Evolutionary conservation across 306 rosid genomes (phyloP).

Genomic region (Oemleria cerasiformis): DNA sequence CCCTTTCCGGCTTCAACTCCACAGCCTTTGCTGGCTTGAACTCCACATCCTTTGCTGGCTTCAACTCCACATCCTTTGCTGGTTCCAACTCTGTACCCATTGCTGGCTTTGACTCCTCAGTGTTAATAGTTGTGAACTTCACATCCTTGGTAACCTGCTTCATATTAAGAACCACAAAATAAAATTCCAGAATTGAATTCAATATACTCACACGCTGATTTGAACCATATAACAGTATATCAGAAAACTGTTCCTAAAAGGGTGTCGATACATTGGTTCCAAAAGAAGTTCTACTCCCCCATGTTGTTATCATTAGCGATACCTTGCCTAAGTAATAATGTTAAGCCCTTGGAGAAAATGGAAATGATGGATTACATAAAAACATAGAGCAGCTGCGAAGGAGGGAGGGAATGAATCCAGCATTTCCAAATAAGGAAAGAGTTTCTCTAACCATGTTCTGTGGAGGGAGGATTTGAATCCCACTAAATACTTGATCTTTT

Average conservation of each 20-base stretch:
- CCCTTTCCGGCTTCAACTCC: constrained; percentile 15
- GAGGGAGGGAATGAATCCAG: constrained; percentile 4
- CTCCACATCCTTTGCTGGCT: constrained; percentile 16
- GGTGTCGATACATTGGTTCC: background rate
- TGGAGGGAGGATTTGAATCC: constrained; percentile 28
- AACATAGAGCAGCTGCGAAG: background rate
- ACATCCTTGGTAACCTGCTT: constrained; percentile 40
- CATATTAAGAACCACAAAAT: background rate
- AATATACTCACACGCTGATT: constrained; percentile 1
- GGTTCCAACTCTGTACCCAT: constrained; percentile 26
- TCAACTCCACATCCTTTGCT: constrained; percentile 13
- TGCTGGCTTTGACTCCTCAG: constrained; percentile 24
- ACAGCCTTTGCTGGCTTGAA: constrained; percentile 9
- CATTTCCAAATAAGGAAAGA: constrained; percentile 19
- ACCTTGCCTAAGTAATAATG: background rate
- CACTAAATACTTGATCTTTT: constrained; percentile 32
- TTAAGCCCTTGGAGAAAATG: background rate
- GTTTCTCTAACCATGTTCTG: constrained; percentile 49
- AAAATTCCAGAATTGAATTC: constrained; percentile 9
- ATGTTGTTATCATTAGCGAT: background rate
- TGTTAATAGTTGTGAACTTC: constrained; percentile 25
- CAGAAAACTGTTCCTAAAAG: constrained; percentile 17
- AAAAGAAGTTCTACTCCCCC: background rate
- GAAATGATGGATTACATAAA: constrained; percentile 11
- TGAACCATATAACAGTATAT: constrained; percentile 5